A percentile compares a stretch with the other conserved stretches of the same genome.
phyloP scores from a whole-genome alignment of 495 filamentous ascomycete species.

The Geoglossum glabrum region DNA sequence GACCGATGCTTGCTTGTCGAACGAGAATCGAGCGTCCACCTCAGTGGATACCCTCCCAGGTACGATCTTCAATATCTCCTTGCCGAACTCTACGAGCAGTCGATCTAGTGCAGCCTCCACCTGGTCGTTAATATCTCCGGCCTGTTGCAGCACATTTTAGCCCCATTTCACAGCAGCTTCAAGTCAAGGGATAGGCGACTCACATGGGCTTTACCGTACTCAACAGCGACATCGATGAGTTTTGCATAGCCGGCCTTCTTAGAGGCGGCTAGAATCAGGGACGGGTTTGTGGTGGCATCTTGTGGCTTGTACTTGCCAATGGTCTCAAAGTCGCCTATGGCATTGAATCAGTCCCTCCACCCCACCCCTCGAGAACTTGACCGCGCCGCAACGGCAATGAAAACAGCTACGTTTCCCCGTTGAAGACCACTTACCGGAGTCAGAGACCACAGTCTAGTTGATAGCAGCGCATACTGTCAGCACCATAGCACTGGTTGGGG shows the following conservation, averaged over 20 bases:
- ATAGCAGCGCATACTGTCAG: neutral
- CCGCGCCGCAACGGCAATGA: constrained; percentile 5
- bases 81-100: constrained; percentile 93
- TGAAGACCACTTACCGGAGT: constrained; percentile 61
- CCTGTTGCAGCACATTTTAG: constrained; percentile 13
- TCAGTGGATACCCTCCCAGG: constrained; percentile 98
- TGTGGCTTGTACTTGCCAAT: constrained; percentile 99
- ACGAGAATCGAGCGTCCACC: constrained; percentile 92
- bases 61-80: constrained; percentile 89
- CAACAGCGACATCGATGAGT: constrained; percentile 73
- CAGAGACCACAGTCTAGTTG: constrained; percentile 70
- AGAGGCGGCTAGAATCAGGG: constrained; percentile 88
- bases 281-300: constrained; percentile 99
- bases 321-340: constrained; percentile 15
- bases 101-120: constrained; percentile 72
- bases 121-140: constrained; percentile 45
- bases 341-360: neutral
- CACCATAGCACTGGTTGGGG: neutral
- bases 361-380: no score
- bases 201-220: constrained; percentile 61
- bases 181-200: constrained; percentile 12
- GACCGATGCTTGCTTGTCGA: constrained; percentile 79
- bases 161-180: neutral
- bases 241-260: constrained; percentile 95
- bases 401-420: neutral